Conservation (phyloP, 2,329 filamentous ascomycete genomes). For the Exophiala mesophila region DNA sequence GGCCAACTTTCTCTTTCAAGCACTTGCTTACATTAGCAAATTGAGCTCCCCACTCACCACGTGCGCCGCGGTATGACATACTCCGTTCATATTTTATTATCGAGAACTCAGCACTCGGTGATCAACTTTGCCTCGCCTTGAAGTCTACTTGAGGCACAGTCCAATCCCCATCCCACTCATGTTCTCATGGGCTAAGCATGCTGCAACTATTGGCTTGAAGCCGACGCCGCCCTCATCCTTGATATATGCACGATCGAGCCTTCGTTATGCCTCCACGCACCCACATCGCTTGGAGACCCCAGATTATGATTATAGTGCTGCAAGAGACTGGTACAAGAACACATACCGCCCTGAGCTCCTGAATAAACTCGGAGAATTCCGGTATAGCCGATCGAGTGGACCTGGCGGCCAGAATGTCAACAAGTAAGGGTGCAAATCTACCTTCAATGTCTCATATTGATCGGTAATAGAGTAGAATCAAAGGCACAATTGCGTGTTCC, state of each 20-base stretch:
- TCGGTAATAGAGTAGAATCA: slow-evolving; percentile 53
- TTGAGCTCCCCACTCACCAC: too few species aligned
- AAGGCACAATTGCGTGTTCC: slow-evolving; percentile 61
- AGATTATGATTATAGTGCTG: slow-evolving; percentile 35
- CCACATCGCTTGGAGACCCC: slow-evolving; percentile 2
- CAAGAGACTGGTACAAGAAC: slow-evolving; percentile 53
- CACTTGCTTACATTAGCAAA: too few species aligned
- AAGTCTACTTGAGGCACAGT: too few species aligned
- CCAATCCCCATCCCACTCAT: too few species aligned
- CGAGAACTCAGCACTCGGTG: too few species aligned
- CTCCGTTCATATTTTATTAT: too few species aligned
- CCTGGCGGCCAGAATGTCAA: slow-evolving; percentile 66
- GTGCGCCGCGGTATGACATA: too few species aligned
- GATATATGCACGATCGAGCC: too few species aligned
- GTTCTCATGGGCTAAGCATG: neutral
- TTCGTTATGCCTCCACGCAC: neutral
- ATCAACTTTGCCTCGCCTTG: too few species aligned
- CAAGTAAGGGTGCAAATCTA: slow-evolving; percentile 48
- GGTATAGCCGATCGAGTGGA: slow-evolving; percentile 60
- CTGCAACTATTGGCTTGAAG: neutral
- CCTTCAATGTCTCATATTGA: neutral
- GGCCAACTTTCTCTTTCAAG: too few species aligned
- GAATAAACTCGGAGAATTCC: slow-evolving; percentile 52
- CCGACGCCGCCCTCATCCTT: too few species aligned
- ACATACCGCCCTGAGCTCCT: slow-evolving; percentile 53